Evolutionary conservation across 129 eudicot species (phyloP), one percentile per base, ranked within the genome.

Genomic region (Heracleum sosnowskyi): DNA sequence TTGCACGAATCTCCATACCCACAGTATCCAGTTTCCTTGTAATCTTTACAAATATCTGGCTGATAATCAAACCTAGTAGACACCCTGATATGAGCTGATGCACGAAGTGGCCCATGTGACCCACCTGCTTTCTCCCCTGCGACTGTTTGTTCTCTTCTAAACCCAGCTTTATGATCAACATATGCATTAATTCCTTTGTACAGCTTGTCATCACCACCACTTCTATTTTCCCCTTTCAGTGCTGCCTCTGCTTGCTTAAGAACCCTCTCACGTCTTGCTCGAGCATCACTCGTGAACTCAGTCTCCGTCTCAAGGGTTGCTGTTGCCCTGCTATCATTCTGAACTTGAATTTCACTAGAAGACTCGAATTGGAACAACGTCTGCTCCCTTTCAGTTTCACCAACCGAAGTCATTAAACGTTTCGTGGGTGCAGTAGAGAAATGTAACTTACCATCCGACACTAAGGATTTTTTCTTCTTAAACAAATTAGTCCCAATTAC

Each of bases 101-200:
- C 97, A 82, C 98, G 88, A 44, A 95, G 89, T 5, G 98, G 97
- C 37, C 97, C 98, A 57, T 95, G 98, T 0, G 98, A 79, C 57
- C 98, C 98, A 34, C 97, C 98, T 12, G 97, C 98, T 86, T 94
- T 94, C 87, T 91, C 98, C 77, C 93, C 83, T 13, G 98, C 86
- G 72, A 94, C 88, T 1, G 97, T 94, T 64, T 88, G 98, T 77
- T 94, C 98, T 15, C 98, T 78, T 51, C 98, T 85, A 81, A 94
- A 94, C 46, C 98, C 98, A 12, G 97, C 97, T 37, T 91, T 94
- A 44, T 91, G 82, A 85, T 94, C 98, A 0, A 93, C 91, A 69
- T 94, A 94, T 53, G 91, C 93, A 26, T 91, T 88, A 33, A 94
- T 84, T 46, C 98, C 98, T 78, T 90, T 95, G 76, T 95, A 95